Base-by-base conservation (phyloP, 257 asterid genomes). In the Dorcoceras hygrometricum region DNA sequence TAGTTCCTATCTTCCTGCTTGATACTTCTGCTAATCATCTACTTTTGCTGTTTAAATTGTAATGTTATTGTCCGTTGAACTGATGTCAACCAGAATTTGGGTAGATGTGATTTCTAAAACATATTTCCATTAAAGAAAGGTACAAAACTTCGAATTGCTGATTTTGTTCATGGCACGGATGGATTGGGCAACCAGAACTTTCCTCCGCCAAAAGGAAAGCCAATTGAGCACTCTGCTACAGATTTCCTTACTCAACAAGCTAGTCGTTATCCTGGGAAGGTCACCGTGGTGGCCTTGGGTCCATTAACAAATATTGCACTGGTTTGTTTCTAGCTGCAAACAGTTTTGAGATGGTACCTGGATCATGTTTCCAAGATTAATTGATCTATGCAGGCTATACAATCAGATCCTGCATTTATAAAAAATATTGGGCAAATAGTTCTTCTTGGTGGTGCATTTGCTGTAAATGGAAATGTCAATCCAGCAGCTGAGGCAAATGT, bases 401-500 rank as follows among this genome's bases (percentile, higher is more conserved):
- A 93, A 76, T 73, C 82, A n/a, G 99, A 93, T 77, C 95, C 99
- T 62, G 75, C 80, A 43, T 93, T 93, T 72, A 69, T 67, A 23
- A 80, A 86, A 77, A 90, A 88, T 28, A 84, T 93, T 34, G 87
- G 87, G 57, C 97, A 90, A 80, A 90, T 93, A 72, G 87, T 87
- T 75, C 67, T 93, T 81, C 99, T 93, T 71, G 97, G 99, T 73
- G 99, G 99, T 71, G 95, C 99, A 27, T 93, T 93, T 83, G 83
- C 96, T 48, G 96, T 93, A 53, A 93, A 93, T 54, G 97, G 99
- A 75, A 93, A 93, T 66, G 99, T 90, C 48, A 93, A 93, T 81
- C 96, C 99, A 8, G 97, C 99, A 74, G 91, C 99, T 10, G 99
- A 93, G 81, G 99, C 99, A 46, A 93, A 93, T 82, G 99, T 93